Conservation (phyloP, 768 basidiomycete genomes). For the Trametes elegans region DNA sequence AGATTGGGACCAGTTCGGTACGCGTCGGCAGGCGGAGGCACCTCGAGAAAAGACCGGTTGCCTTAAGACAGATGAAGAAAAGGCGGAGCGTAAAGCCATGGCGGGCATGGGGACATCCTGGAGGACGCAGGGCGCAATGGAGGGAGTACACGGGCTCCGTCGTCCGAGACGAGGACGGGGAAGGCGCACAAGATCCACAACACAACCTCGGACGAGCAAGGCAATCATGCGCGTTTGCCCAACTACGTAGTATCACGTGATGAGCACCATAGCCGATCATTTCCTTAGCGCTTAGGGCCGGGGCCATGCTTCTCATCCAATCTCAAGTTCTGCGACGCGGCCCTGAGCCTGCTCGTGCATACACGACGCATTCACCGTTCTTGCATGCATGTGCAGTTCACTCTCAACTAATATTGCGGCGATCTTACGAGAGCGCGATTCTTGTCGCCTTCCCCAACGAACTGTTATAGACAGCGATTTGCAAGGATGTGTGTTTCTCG, state of each 20-base stretch:
- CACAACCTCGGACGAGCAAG: not conserved
- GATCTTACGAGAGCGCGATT: too few relatives aligned
- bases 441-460: too few relatives aligned
- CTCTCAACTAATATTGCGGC: too few relatives aligned
- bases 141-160: conserved; percentile 1
- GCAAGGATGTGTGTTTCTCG: too few relatives aligned
- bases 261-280: not conserved
- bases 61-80: conserved; percentile 29
- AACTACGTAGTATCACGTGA: conserved; percentile 9
- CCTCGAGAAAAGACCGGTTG: conserved; percentile 22
- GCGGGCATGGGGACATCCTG: conserved; percentile 18
- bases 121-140: not conserved
- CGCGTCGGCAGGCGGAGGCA: conserved; percentile 23
- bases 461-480: too few relatives aligned
- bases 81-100: conserved; percentile 28
- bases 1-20: conserved; percentile 23
- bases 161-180: not conserved
- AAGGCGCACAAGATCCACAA: not conserved
- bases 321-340: too few relatives aligned
- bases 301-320: too few relatives aligned
- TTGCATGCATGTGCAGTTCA: too few relatives aligned
- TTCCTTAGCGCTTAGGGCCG: too few relatives aligned
- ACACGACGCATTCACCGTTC: too few relatives aligned
- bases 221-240: not conserved
- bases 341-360: too few relatives aligned